These are phyloP conservation scores for Scedosporium minutisporum DNA, from an alignment of 2,329 filamentous ascomycete species.

Conservation along the genomic window DNA sequence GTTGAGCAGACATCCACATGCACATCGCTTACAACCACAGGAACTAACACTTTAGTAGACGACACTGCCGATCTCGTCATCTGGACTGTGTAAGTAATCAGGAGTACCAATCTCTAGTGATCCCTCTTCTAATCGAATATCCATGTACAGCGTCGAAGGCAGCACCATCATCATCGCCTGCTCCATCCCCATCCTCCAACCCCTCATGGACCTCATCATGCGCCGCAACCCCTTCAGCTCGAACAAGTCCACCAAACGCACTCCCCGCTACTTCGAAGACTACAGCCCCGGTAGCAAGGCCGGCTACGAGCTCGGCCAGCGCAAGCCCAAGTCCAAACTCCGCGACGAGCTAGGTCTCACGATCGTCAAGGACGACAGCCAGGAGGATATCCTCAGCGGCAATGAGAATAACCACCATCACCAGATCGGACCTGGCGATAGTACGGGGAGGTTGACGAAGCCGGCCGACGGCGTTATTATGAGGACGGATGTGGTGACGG, in stretches of 20 bases:
- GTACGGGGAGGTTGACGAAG: not conserved
- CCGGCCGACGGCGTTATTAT: not conserved
- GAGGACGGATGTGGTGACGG: not conserved
- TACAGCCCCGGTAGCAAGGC: conserved; percentile 2
- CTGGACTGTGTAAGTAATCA: conserved; percentile 29
- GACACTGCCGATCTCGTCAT: conserved; percentile 31
- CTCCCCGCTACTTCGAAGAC: conserved; percentile 5
- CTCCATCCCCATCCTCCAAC: conserved; percentile 23
- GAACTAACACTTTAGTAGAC: conserved; percentile 6
- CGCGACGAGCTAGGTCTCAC: conserved; percentile 10
- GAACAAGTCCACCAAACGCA: not conserved
- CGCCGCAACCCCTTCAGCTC: conserved; percentile 11
- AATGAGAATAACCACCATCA: not conserved
- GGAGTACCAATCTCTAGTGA: not conserved
- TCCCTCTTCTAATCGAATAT: not conserved
- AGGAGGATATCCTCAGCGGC: conserved; percentile 10
- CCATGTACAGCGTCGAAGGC: conserved; percentile 18
- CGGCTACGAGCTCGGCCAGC: conserved; percentile 8
- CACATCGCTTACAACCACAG: not conserved
- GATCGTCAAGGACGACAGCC: conserved; percentile 10
- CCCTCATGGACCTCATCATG: conserved; percentile 18
- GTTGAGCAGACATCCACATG: not conserved
- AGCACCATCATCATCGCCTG: conserved; percentile 24
- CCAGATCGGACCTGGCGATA: not conserved
- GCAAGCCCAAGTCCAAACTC: conserved; percentile 7